phyloP scores from a whole-genome alignment of 495 filamentous ascomycete species.

The Hapsidospora chrysogenum region DNA sequence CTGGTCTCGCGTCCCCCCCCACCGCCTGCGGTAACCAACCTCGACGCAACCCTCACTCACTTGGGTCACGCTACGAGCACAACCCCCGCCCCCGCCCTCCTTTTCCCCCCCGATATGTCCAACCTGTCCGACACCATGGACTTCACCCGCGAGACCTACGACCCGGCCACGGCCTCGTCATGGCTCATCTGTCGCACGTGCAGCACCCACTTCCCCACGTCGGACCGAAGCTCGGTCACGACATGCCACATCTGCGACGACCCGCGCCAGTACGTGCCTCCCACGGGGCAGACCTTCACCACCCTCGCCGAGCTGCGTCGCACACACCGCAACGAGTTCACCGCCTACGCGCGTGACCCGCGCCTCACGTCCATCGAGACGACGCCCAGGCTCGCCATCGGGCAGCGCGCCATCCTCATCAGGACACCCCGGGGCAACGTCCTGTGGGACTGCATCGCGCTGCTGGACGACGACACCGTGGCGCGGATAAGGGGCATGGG shows the following conservation, averaged over 20 bases:
- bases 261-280: constrained; percentile 52
- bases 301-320: constrained; percentile 24
- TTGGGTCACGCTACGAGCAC: no score
- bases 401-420: constrained; percentile 53
- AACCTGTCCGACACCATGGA: no score
- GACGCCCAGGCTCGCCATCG: constrained; percentile 50
- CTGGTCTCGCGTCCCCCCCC: no score
- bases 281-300: constrained; percentile 42
- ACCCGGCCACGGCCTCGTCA: neutral
- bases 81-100: no score
- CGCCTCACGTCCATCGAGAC: constrained; percentile 37
- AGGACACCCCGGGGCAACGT: constrained; percentile 43
- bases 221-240: constrained; percentile 21
- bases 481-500: constrained; percentile 28
- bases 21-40: no score
- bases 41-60: no score
- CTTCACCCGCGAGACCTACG: neutral
- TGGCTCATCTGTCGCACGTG: constrained; percentile 43
- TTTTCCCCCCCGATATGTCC: no score
- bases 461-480: constrained; percentile 44
- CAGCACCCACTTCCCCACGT: constrained; percentile 48
- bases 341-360: constrained; percentile 13
- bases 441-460: constrained; percentile 59
- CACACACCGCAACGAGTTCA: constrained; percentile 24
- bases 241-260: constrained; percentile 65